These are phyloP conservation scores for Aphanomyces cochlioides DNA, from an alignment of 352 stramenopile genomes.

Conservation along the genomic window DNA sequence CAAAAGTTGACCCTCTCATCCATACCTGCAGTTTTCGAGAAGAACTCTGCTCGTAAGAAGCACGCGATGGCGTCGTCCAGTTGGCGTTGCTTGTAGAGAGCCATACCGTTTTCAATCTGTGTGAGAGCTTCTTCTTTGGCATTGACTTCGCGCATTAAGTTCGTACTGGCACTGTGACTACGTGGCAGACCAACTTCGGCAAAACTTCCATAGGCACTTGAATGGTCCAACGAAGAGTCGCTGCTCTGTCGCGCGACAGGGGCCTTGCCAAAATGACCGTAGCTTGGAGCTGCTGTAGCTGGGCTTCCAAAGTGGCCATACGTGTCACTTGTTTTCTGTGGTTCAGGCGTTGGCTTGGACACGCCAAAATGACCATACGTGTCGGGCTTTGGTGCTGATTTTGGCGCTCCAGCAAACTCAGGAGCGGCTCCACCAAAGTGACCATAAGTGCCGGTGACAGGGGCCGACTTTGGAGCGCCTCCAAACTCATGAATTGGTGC, in stretches of 20 bases:
- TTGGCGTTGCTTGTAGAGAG: conserved; percentile 64
- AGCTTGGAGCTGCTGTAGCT: conserved; percentile 1
- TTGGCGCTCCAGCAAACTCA: too few relatives aligned
- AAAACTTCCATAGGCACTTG: background rate
- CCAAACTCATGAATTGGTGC: too few relatives aligned
- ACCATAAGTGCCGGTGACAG: background rate
- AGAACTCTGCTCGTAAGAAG: conserved; percentile 63
- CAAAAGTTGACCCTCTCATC: conserved; percentile 16
- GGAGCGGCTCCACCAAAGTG: conserved; percentile 1
- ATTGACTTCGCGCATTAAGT: background rate
- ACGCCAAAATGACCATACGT: conserved; percentile 15
- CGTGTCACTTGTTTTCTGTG: background rate
- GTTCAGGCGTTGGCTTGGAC: background rate
- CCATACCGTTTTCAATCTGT: conserved; percentile 71
- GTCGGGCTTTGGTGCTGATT: background rate
- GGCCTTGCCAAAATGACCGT: background rate
- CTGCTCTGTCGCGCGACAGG: background rate
- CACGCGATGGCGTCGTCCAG: conserved; percentile 57
- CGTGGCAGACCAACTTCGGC: background rate
- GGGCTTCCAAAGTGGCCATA: background rate
- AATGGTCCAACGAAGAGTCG: background rate
- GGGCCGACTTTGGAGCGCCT: too few relatives aligned
- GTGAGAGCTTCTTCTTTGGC: conserved; percentile 37
- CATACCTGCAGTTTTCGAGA: conserved; percentile 37
- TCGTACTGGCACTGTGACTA: background rate